Evolutionary conservation across 1,284 basidiomycete species (phyloP), one percentile per base, ranked within the genome.

Genomic region (Malassezia restricta): DNA sequence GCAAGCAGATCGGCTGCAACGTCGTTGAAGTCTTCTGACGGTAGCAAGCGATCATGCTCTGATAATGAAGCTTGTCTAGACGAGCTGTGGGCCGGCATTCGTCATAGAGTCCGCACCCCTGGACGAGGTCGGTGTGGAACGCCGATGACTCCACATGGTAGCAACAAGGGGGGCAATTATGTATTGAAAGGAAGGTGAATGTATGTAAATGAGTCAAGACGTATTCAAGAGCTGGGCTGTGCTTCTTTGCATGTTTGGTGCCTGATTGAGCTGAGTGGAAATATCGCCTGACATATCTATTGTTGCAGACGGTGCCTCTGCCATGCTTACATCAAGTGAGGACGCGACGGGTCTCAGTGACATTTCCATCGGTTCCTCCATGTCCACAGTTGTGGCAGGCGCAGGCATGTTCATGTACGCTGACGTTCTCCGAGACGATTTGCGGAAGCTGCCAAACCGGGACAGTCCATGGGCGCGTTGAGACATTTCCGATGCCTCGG

Each of bases 401-500:
- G 20, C 43, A n/a, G n/a, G 24, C n/a, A 44, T 35, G 28, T 44
- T 44, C 8, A 33, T 29, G 43, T 44, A 44, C 24, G 27, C 29
- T 14, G 51, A 43, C 27, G 40, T 47, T 14, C 28, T 15, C 6
- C 40, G 28, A 11, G 47, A 35, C 33, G 11, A n/a, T 6, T 33
- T 37, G 7, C 46, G 46, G 14, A 54, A 17, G 1, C 28, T 28
- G 17, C 20, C 20, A 14, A 52, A 28, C 14, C 12, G 15, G 24
- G 40, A 38, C 8, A 17, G 3, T 0, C 20, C 11, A 12, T 27
- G n/a, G 3, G 51, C 15, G 5, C 35, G 31, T 3, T 28, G 33
- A 8, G 40, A 61, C 8, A 65, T 43, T 12, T 51, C 57, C 1
- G 65, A 61, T 0, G 68, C 68, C 35, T 70, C 62, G 14, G 61